Percentiles rank a stretch among this genome's conserved stretches.
Conservation (phyloP, 306 rosid species). For the Dryas alaskensis region DNA sequence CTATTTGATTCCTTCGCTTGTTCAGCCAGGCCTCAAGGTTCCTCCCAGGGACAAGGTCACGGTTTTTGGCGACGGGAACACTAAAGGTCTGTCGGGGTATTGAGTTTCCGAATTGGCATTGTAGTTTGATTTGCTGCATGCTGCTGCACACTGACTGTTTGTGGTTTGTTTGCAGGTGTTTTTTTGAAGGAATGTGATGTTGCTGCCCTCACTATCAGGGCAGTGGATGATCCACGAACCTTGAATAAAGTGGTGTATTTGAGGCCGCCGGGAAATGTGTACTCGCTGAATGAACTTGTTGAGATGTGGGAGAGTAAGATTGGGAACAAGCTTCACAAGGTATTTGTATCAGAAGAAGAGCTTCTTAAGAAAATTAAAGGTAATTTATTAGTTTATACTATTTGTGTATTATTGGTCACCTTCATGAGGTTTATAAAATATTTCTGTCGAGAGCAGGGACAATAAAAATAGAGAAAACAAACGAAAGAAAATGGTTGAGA, state of each 20-base stretch:
- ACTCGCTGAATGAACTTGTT: conserved; percentile 63
- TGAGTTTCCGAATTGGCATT: background rate
- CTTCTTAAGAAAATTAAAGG: conserved; percentile 61
- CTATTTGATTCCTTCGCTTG: conserved; percentile 63
- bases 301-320: conserved; percentile 75
- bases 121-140: background rate
- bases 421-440: background rate
- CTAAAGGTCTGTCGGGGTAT: conserved; percentile 45
- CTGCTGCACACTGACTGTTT: background rate
- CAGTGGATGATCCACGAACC: conserved; percentile 71
- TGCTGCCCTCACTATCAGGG: conserved; percentile 66
- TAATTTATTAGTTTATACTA: conserved; percentile 24
- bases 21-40: conserved; percentile 56
- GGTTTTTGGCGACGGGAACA: conserved; percentile 67
- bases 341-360: conserved; percentile 54
- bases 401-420: background rate
- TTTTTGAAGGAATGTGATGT: conserved; percentile 69
- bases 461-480: background rate
- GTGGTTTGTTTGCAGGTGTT: conserved; percentile 44
- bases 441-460: background rate
- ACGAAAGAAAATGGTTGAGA: background rate
- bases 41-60: conserved; percentile 77
- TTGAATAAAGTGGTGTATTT: conserved; percentile 61
- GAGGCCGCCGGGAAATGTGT: conserved; percentile 69
- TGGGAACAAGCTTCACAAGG: conserved; percentile 59